Base-by-base conservation (phyloP, 306 rosid genomes). In the Quercus parvula region DNA sequence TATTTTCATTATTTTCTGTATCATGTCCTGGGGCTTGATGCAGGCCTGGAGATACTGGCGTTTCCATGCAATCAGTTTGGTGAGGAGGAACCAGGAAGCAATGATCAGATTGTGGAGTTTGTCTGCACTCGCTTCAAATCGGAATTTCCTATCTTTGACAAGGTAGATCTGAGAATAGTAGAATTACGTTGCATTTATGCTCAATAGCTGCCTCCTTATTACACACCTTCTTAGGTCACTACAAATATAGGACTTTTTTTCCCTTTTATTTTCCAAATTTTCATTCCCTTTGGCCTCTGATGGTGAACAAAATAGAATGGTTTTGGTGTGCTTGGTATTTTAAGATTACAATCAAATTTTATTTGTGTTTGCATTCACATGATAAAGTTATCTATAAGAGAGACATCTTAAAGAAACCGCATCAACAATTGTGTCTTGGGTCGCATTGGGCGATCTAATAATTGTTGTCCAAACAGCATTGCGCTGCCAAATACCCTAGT, bases 1-100 rank as follows among this genome's bases (percentile, higher is more conserved):
- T 44, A 13, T 49, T 17, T 61, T 49, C 41, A 10, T 54, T 51
- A 13, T 33, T 24, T 41, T 8, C 9, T 64, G 20, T 52, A 2
- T 56, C 62, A 14, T 56, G 35, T 35, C 44, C 12, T 74, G 52
- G 61, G 33, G 76, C 74, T 68, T 77, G 18, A 25, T 64, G 77
- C 81, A 91, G 98, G 97, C 44, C 77, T 94, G 44, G 97, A 94
- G 84, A 82, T 91, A 61, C 91, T 94, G 78, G 98, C 92, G 66
- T 92, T 94, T 87, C 97, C 97, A 13, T 92, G 98, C 74, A 94
- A 94, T 63, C 97, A 94, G 82, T 94, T 94, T 82, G 93, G 92
- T 2, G 91, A 77, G 20, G 86, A 92, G 81, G 98, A 94, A 85
- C 97, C 98, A 0, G 98, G 93, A 84, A 92, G 82, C 80, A 94